A percentile compares a stretch with the other conserved stretches of the same genome.
Conservation (phyloP, 305 asterid species). For the Solanum chacoense region DNA sequence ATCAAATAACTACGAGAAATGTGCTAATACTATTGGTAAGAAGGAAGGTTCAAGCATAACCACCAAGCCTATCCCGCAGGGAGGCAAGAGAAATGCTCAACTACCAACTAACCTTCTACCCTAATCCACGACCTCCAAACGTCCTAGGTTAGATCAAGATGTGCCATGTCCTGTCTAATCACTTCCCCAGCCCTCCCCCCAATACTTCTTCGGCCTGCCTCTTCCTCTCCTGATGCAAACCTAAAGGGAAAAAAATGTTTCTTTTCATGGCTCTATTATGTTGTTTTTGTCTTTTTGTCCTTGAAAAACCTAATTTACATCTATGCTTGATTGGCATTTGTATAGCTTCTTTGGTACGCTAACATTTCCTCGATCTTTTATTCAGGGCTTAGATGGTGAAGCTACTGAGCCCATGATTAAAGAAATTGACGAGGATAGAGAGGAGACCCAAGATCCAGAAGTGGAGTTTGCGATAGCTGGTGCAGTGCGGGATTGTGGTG, state of each 20-base stretch:
- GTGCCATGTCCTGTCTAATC: not conserved
- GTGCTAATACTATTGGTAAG: not conserved
- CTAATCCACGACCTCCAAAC: not conserved
- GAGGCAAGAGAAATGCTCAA: not conserved
- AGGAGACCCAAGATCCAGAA: constrained; percentile 99
- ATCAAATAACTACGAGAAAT: not conserved
- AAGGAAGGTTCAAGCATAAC: not conserved
- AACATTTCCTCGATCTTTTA: not conserved
- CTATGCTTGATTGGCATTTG: not conserved
- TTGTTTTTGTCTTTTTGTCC: not conserved
- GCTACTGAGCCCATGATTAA: constrained; percentile 99
- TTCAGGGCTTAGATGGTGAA: constrained; percentile 99
- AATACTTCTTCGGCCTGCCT: not conserved
- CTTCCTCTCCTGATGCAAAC: not conserved
- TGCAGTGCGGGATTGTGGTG: constrained; percentile 95
- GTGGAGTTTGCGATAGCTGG: constrained; percentile 95
- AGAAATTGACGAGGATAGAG: constrained; percentile 96
- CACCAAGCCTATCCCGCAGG: not conserved
- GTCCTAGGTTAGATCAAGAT: not conserved
- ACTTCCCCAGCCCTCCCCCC: not conserved
- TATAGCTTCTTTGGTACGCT: not conserved
- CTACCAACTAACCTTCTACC: not conserved
- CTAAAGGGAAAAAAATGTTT: not conserved
- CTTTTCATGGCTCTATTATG: not conserved
- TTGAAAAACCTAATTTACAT: not conserved